Evolutionary conservation across 129 eudicot species (phyloP).

Genomic region (Tanacetum coccineum): DNA sequence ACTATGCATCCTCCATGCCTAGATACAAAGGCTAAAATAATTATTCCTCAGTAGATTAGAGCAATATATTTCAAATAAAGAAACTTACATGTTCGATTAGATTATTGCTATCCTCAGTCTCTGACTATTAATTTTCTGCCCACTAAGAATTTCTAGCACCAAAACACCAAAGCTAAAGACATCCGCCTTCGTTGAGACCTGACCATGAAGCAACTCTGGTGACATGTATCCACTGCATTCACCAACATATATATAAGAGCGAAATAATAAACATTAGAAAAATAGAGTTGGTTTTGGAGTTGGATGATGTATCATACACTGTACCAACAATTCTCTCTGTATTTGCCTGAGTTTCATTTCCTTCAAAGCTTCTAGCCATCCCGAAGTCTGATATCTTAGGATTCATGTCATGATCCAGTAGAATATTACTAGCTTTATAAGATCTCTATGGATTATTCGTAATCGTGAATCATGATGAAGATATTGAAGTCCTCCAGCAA

Average conservation of each 20-base stretch:
- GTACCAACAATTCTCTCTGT: slow-evolving; percentile 39
- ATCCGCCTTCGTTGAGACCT: slow-evolving; percentile 33
- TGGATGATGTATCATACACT: slow-evolving; percentile 19
- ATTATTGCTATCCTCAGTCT: slow-evolving; percentile 24
- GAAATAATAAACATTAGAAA: background rate
- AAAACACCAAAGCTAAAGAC: slow-evolving; percentile 37
- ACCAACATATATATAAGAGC: background rate
- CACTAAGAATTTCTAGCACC: slow-evolving; percentile 33
- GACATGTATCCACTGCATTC: slow-evolving; percentile 38
- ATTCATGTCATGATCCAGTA: slow-evolving; percentile 37
- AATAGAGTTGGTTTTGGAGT: no score
- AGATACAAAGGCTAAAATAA: background rate
- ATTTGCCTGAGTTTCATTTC: slow-evolving; percentile 33
- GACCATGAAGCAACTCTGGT: slow-evolving; percentile 33
- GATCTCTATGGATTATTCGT: slow-evolving; percentile 43
- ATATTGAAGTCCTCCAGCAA: slow-evolving; percentile 37
- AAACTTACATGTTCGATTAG: slow-evolving; percentile 37
- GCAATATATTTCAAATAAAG: background rate
- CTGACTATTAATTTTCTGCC: slow-evolving; percentile 25
- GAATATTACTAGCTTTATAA: slow-evolving; percentile 34
- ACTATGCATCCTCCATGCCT: slow-evolving; percentile 32
- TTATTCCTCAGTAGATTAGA: no score
- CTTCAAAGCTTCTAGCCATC: slow-evolving; percentile 38
- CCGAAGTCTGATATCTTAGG: slow-evolving; percentile 45
- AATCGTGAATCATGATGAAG: slow-evolving; percentile 40